phyloP scores from a whole-genome alignment of 2,329 filamentous ascomycete species.

The Aureobasidium mangrovei region DNA sequence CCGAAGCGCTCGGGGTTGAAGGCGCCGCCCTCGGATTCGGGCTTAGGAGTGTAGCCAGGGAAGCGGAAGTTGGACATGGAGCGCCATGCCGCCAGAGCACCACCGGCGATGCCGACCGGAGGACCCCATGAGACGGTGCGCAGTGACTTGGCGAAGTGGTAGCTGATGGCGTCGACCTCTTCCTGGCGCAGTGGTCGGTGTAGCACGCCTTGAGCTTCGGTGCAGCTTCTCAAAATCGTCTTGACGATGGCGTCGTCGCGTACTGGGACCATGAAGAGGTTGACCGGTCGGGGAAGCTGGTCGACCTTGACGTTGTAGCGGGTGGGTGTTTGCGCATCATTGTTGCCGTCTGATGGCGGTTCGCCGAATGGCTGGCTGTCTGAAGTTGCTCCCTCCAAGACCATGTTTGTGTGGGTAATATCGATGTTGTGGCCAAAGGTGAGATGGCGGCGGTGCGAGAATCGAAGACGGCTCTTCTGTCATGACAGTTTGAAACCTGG shows the following conservation, averaged over 20 bases:
- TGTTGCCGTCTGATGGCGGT: background rate
- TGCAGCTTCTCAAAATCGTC: conserved; percentile 25
- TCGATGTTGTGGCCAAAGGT: too few relatives aligned
- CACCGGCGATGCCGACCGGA: conserved; percentile 27
- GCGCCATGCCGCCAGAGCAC: conserved; percentile 27
- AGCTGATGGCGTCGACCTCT: conserved; percentile 36
- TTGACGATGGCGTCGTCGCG: conserved; percentile 23
- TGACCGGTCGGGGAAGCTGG: conserved; percentile 30
- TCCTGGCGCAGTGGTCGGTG: conserved; percentile 31
- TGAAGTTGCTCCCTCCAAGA: too few relatives aligned
- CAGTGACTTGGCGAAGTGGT: conserved; percentile 31
- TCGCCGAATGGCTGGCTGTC: conserved; percentile 3
- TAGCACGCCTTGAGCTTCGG: conserved; percentile 25
- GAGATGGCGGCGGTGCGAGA: too few relatives aligned
- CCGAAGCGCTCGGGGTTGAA: conserved; percentile 33
- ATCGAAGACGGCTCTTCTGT: too few relatives aligned
- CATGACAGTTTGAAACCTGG: too few relatives aligned
- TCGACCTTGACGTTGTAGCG: conserved; percentile 29
- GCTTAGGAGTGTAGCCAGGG: conserved; percentile 35
- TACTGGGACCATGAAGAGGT: conserved; percentile 27
- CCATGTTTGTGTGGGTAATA: too few relatives aligned
- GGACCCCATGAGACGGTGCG: conserved; percentile 32
- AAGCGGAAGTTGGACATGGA: conserved; percentile 31
- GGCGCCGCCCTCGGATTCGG: conserved; percentile 25
- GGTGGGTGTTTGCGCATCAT: background rate